These are phyloP conservation scores for Penicillium decumbens DNA, from an alignment of 2,329 filamentous ascomycete genomes.

Conservation along the genomic window DNA sequence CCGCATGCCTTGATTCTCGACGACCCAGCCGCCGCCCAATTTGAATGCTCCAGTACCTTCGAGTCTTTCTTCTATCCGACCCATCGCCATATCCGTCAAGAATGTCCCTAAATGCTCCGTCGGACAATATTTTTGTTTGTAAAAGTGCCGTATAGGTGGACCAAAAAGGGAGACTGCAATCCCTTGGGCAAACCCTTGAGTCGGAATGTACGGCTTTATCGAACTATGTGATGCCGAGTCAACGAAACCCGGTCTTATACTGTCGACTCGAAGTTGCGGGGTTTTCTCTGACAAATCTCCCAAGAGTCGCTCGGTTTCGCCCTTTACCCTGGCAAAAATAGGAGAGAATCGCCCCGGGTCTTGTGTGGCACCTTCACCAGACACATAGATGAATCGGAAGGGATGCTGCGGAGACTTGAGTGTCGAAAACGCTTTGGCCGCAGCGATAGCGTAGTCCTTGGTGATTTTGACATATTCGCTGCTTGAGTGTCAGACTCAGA, in stretches of 20 bases:
- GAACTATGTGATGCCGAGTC: constrained; percentile 45
- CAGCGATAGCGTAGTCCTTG: constrained; percentile 59
- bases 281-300: constrained; percentile 48
- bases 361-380: constrained; percentile 45
- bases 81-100: constrained; percentile 46
- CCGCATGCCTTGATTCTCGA: constrained; percentile 16
- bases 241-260: constrained; percentile 57
- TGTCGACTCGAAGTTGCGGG: constrained; percentile 49
- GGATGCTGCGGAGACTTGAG: constrained; percentile 43
- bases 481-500: constrained; percentile 10
- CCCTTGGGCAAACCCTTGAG: constrained; percentile 26
- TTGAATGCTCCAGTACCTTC: constrained; percentile 11
- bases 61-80: constrained; percentile 9
- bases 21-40: constrained; percentile 13
- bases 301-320: constrained; percentile 58
- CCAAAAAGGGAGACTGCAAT: constrained; percentile 22
- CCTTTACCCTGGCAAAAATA: constrained; percentile 62
- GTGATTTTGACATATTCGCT: constrained; percentile 65
- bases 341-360: constrained; percentile 53
- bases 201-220: constrained; percentile 36
- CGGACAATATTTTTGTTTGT: constrained; percentile 32
- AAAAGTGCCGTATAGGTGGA: constrained; percentile 18
- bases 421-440: constrained; percentile 56
- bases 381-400: constrained; percentile 69
- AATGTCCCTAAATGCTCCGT: constrained; percentile 48